A percentile compares a stretch with the other conserved stretches of the same genome.
These are phyloP conservation scores for Lumnitzera littorea DNA, from an alignment of 345 rosid species.

Conservation along the genomic window DNA sequence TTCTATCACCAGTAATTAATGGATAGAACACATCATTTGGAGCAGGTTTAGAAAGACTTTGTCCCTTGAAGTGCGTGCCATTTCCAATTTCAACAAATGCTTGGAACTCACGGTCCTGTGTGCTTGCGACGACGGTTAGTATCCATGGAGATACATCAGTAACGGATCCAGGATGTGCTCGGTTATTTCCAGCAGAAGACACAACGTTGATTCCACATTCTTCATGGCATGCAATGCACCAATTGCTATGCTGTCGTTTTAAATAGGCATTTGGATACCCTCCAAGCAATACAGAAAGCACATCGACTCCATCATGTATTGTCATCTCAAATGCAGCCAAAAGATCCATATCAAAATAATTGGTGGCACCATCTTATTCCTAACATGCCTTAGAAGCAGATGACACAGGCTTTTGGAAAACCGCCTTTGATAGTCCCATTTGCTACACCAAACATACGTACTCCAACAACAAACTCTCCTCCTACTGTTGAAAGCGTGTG, in stretches of 20 bases:
- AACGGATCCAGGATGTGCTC: slow-evolving; percentile 31
- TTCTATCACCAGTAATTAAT: slow-evolving; percentile 27
- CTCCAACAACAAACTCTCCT: slow-evolving; percentile 33
- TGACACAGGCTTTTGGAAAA: slow-evolving; percentile 46
- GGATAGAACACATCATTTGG: slow-evolving; percentile 24
- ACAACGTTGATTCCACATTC: slow-evolving; percentile 33
- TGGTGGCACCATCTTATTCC: slow-evolving; percentile 10
- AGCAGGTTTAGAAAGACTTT: slow-evolving; percentile 30
- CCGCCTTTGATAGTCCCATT: slow-evolving; percentile 49
- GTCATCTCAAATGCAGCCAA: slow-evolving; percentile 43
- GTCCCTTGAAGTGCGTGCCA: slow-evolving; percentile 35
- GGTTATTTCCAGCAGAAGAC: slow-evolving; percentile 46
- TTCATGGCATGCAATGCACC: slow-evolving; percentile 46
- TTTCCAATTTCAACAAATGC: slow-evolving; percentile 27
- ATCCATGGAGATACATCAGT: slow-evolving; percentile 55
- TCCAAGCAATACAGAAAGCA: slow-evolving; percentile 46
- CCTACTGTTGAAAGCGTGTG: slow-evolving; percentile 48
- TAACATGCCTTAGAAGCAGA: slow-evolving; percentile 57
- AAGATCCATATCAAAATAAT: slow-evolving; percentile 40
- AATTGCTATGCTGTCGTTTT: slow-evolving; percentile 28
- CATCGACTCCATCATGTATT: slow-evolving; percentile 48
- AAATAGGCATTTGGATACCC: slow-evolving; percentile 19
- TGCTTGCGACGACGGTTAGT: slow-evolving; percentile 55
- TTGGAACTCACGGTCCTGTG: slow-evolving; percentile 41
- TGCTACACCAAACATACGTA: slow-evolving; percentile 16